A percentile compares a stretch with the other conserved stretches of the same genome.
phyloP scores from a whole-genome alignment of 768 basidiomycete species.

The Scleroderma citrinum region DNA sequence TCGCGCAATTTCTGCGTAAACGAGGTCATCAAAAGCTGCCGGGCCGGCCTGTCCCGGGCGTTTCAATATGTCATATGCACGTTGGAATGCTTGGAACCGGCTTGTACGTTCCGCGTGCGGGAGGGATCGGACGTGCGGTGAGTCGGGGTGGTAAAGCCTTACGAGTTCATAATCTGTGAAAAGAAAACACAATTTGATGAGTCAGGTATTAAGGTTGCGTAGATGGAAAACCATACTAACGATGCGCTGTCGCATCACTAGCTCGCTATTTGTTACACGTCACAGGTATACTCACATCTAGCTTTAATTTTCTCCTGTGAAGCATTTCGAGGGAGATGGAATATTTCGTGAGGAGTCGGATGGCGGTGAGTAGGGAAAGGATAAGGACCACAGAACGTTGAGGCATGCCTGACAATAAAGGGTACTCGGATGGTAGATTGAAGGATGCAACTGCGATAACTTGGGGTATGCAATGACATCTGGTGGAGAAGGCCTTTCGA shows the following conservation, averaged over 20 bases:
- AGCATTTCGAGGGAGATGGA: slow-evolving; percentile 53
- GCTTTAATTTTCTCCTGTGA: slow-evolving; percentile 58
- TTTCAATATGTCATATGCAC: slow-evolving; percentile 50
- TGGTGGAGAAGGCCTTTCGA: no score
- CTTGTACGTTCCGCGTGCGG: slow-evolving; percentile 43
- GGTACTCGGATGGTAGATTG: no score
- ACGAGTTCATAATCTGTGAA: slow-evolving; percentile 67
- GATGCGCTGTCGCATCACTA: background rate
- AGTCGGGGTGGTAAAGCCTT: slow-evolving; percentile 67
- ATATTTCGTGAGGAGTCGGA: slow-evolving; percentile 68
- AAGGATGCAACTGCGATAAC: no score
- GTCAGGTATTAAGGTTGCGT: background rate
- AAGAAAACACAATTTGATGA: background rate
- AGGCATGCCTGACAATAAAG: background rate
- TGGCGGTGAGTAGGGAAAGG: slow-evolving; percentile 49
- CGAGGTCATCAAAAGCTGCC: background rate
- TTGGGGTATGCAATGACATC: no score
- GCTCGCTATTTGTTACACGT: background rate
- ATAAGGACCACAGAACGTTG: background rate
- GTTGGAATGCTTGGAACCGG: slow-evolving; percentile 58
- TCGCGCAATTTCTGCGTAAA: background rate
- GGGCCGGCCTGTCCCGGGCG: background rate
- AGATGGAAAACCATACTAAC: background rate
- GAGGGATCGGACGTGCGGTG: slow-evolving; percentile 36
- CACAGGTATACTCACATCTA: slow-evolving; percentile 45